phyloP scores from a whole-genome alignment of 257 asterid genomes.

The Fraxinus pennsylvanica region DNA sequence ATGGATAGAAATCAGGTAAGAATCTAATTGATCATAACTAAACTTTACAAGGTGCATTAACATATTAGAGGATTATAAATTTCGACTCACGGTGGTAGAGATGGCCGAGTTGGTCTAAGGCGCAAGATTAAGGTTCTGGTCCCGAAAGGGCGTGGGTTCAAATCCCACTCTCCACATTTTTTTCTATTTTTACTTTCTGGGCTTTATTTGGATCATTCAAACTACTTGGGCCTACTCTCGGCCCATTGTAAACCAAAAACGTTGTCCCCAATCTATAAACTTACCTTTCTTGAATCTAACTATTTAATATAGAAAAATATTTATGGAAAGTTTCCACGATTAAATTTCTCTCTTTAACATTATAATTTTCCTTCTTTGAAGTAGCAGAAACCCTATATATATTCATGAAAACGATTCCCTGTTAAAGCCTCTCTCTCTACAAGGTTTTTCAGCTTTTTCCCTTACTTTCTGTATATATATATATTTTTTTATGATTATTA shows the following conservation, averaged over 20 bases:
- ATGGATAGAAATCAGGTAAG: no score
- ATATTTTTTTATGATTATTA: no score
- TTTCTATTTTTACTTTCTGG: no score
- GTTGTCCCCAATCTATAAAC: not conserved
- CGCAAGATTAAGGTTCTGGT: slow-evolving; percentile 59
- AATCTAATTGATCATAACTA: no score
- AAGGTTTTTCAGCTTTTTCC: not conserved
- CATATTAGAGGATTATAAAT: no score
- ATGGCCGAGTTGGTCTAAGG: slow-evolving; percentile 65
- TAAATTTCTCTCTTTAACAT: not conserved
- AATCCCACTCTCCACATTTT: slow-evolving; percentile 54
- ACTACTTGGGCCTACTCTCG: not conserved
- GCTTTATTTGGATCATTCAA: no score
- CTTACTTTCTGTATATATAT: not conserved
- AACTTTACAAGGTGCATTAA: no score
- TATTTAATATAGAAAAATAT: not conserved
- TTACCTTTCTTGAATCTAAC: not conserved
- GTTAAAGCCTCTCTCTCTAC: not conserved
- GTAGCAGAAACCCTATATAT: not conserved
- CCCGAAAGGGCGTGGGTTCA: slow-evolving; percentile 62
- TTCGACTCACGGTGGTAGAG: slow-evolving; percentile 21
- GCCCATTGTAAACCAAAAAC: not conserved
- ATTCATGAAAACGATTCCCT: not conserved
- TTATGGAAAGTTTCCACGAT: not conserved
- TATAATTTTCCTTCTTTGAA: not conserved